Conservation (phyloP, 2,329 filamentous ascomycete species). For the Arthrobotrys pseudoclavata region DNA sequence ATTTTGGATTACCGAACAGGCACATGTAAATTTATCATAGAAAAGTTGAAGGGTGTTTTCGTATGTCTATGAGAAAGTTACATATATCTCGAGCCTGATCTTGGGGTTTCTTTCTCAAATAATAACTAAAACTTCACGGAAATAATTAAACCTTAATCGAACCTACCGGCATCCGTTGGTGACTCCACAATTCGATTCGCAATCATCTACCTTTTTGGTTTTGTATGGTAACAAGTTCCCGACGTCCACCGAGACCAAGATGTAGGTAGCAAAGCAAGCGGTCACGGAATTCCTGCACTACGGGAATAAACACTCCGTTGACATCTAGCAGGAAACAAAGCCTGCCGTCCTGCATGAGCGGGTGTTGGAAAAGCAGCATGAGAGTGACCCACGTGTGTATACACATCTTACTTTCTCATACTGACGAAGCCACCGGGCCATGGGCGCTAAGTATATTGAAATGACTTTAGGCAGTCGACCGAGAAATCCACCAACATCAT, state of each 20-base stretch:
- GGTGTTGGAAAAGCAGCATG: slow-evolving; percentile 48
- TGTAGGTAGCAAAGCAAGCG: slow-evolving; percentile 49
- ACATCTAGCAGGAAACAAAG: slow-evolving; percentile 51
- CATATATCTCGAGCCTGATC: slow-evolving; percentile 11
- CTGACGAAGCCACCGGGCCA: background rate
- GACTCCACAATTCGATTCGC: background rate
- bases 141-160: background rate
- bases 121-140: background rate
- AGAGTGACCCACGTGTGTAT: slow-evolving; percentile 53
- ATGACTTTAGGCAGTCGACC: slow-evolving; percentile 71
- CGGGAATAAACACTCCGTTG: slow-evolving; percentile 51
- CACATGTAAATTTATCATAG: background rate
- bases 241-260: slow-evolving; percentile 22
- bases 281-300: slow-evolving; percentile 51
- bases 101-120: slow-evolving; percentile 15
- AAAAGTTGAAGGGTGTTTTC: background rate
- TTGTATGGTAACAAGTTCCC: slow-evolving; percentile 7
- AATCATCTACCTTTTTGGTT: slow-evolving; percentile 5
- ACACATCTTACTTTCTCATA: background rate
- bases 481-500: slow-evolving; percentile 73
- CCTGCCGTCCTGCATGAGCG: slow-evolving; percentile 51
- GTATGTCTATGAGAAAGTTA: slow-evolving; percentile 16
- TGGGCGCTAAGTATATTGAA: slow-evolving; percentile 15
- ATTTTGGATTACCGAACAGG: background rate
- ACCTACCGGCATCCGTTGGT: background rate